These are phyloP conservation scores for Xylaria bambusicola DNA, from an alignment of 495 filamentous ascomycete species.

Conservation along the genomic window DNA sequence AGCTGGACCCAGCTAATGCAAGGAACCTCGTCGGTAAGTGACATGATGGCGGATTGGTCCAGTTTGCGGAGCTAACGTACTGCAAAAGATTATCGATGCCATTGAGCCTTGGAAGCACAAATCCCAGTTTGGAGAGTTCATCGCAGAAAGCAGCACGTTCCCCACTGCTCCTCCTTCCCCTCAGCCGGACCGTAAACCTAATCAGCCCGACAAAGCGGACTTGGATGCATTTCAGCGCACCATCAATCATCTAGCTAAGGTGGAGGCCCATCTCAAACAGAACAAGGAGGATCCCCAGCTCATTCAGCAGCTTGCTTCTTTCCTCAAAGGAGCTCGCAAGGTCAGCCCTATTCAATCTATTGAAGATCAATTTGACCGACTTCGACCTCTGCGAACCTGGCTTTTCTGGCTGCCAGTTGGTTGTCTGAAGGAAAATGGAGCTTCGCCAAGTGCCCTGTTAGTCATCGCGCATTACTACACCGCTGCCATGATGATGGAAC, in stretches of 20 bases:
- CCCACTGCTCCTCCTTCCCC: slow-evolving; percentile 62
- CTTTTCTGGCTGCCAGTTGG: slow-evolving; percentile 89
- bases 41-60: not conserved
- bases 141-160: slow-evolving; percentile 72
- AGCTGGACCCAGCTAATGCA: slow-evolving; percentile 91
- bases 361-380: slow-evolving; percentile 81
- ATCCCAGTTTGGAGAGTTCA: slow-evolving; percentile 80
- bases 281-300: slow-evolving; percentile 73
- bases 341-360: slow-evolving; percentile 71
- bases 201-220: slow-evolving; percentile 66
- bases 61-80: slow-evolving; percentile 33
- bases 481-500: slow-evolving; percentile 80
- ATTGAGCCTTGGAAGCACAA: slow-evolving; percentile 94
- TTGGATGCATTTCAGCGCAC: slow-evolving; percentile 64
- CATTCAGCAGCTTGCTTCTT: slow-evolving; percentile 76
- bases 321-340: slow-evolving; percentile 75
- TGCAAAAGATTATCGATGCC: slow-evolving; percentile 72
- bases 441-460: slow-evolving; percentile 68
- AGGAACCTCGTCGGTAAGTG: slow-evolving; percentile 79
- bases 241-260: slow-evolving; percentile 67
- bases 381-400: slow-evolving; percentile 85
- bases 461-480: slow-evolving; percentile 92
- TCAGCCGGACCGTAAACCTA: slow-evolving; percentile 58
- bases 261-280: slow-evolving; percentile 70
- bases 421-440: slow-evolving; percentile 59